These are phyloP conservation scores for Inga oerstediana DNA, from an alignment of 306 rosid species.

Conservation along the genomic window DNA sequence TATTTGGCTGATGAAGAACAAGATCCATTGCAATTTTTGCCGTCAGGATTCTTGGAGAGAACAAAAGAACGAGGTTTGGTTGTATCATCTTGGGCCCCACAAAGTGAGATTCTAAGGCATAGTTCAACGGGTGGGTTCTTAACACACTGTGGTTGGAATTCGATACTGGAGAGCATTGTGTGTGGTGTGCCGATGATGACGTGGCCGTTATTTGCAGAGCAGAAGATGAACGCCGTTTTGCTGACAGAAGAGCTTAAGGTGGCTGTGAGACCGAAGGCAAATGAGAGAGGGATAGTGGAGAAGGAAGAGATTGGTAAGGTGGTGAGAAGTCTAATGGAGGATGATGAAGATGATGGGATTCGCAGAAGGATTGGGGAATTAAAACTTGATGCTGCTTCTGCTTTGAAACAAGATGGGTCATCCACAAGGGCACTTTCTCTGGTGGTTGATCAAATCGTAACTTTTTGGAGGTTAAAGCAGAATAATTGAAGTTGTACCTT, in stretches of 20 bases:
- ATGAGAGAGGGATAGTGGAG: neutral
- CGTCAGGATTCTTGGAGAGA: constrained; percentile 33
- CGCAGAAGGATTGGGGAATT: neutral
- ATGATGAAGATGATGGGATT: neutral
- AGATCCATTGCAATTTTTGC: constrained; percentile 30
- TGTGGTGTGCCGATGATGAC: constrained; percentile 36
- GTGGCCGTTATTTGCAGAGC: constrained; percentile 42
- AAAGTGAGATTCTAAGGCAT: constrained; percentile 29
- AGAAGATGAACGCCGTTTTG: constrained; percentile 32
- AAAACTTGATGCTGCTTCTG: constrained; percentile 1
- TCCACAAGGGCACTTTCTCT: constrained; percentile 21
- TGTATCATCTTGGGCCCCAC: constrained; percentile 40
- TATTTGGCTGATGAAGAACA: constrained; percentile 10
- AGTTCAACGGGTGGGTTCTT: constrained; percentile 38
- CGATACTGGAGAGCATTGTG: constrained; percentile 30
- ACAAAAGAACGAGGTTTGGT: constrained; percentile 30
- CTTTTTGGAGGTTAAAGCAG: neutral
- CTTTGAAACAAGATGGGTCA: constrained; percentile 14
- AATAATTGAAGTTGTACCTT: neutral
- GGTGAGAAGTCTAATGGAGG: constrained; percentile 7
- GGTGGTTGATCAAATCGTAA: neutral
- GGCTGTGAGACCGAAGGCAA: neutral
- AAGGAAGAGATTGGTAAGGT: constrained; percentile 9
- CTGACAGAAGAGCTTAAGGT: constrained; percentile 17
- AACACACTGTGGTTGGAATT: constrained; percentile 46